These are phyloP conservation scores for Sphaerosporella brunnea DNA, from an alignment of 495 filamentous ascomycete species.

Conservation along the genomic window DNA sequence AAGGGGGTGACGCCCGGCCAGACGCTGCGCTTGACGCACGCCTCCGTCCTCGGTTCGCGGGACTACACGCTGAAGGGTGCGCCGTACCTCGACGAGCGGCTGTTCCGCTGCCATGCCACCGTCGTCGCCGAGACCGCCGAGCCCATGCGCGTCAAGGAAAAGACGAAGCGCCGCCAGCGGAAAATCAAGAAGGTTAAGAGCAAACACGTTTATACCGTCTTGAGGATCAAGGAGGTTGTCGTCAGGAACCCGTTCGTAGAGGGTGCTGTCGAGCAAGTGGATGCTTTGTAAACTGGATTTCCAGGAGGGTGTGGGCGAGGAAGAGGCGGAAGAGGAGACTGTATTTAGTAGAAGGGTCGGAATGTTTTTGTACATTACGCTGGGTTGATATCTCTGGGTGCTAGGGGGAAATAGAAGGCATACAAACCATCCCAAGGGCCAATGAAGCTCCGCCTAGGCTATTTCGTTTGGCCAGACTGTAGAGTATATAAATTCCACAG, in stretches of 20 bases:
- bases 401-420: no score
- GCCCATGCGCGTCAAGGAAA: slow-evolving; percentile 71
- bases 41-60: slow-evolving; percentile 57
- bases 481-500: no score
- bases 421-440: no score
- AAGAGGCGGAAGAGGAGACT: not conserved
- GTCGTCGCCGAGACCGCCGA: slow-evolving; percentile 79
- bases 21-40: slow-evolving; percentile 68
- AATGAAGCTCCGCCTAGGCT: no score
- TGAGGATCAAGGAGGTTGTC: slow-evolving; percentile 65
- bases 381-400: no score
- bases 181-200: slow-evolving; percentile 54
- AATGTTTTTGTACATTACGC: no score
- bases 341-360: not conserved
- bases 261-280: not conserved
- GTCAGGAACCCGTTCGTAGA: no score
- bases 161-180: slow-evolving; percentile 80
- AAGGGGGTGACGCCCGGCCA: slow-evolving; percentile 66
- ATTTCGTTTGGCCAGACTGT: no score
- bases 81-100: slow-evolving; percentile 57
- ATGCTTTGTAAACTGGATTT: not conserved
- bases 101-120: slow-evolving; percentile 69
- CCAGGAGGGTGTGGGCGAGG: not conserved
- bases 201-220: slow-evolving; percentile 74
- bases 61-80: slow-evolving; percentile 74